phyloP scores from a whole-genome alignment of 352 stramenopile genomes.

The Globisporangium uncinulatum region DNA sequence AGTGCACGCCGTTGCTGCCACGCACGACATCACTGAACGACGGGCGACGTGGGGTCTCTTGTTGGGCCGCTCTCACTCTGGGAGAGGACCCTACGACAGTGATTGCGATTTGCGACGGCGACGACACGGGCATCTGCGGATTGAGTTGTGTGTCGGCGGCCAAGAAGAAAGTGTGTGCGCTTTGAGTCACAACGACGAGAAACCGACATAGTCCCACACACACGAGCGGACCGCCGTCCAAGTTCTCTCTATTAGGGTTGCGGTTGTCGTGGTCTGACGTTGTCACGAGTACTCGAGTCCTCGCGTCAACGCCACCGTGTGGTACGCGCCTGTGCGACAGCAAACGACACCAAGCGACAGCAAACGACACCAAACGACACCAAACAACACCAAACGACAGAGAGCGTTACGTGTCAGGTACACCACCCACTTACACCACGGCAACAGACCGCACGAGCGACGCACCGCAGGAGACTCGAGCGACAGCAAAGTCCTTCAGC shows the following conservation, averaged over 20 bases:
- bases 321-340: constrained; percentile 42
- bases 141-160: no score
- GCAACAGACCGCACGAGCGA: neutral
- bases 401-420: neutral
- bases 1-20: constrained; percentile 19
- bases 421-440: no score
- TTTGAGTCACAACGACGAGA: neutral
- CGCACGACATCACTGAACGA: constrained; percentile 35
- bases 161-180: no score
- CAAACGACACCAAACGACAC: neutral
- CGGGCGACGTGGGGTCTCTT: constrained; percentile 20
- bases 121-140: neutral
- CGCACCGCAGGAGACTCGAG: constrained; percentile 58
- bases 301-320: constrained; percentile 50
- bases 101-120: constrained; percentile 4
- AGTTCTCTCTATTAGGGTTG: no score
- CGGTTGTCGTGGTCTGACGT: neutral
- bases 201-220: neutral
- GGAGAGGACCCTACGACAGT: neutral
- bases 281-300: constrained; percentile 42
- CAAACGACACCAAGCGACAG: neutral
- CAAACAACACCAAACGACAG: neutral
- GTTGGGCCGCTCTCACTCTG: constrained; percentile 20
- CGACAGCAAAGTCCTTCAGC: constrained; percentile 40
- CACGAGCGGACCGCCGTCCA: no score